Conservation (phyloP, 2,329 filamentous ascomycete genomes). For the Hypocreales sp. region DNA sequence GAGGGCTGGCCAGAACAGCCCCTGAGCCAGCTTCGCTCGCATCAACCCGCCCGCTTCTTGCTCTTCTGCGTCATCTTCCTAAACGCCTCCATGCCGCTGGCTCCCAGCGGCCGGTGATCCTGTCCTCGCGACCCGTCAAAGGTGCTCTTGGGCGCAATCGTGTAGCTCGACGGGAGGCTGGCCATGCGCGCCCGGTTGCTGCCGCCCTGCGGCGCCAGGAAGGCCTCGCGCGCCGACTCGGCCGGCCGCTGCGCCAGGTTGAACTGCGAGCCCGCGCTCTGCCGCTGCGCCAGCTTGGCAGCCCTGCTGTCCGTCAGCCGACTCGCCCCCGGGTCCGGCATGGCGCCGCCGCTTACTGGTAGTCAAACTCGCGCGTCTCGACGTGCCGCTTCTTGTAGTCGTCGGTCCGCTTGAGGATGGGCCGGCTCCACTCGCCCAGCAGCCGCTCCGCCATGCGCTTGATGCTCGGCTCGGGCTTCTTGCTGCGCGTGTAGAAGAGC, state of each 20-base stretch:
- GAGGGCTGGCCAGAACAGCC: no score
- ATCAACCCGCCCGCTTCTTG: constrained; percentile 38
- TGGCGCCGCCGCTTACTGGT: constrained; percentile 32
- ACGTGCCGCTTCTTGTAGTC: constrained; percentile 79
- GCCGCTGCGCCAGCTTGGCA: constrained; percentile 35
- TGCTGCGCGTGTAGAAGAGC: constrained; percentile 92
- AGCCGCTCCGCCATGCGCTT: constrained; percentile 87
- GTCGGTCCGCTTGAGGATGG: constrained; percentile 84
- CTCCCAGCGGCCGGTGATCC: constrained; percentile 44
- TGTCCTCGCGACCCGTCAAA: constrained; percentile 36
- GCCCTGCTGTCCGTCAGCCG: constrained; percentile 22
- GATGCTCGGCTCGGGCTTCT: constrained; percentile 73
- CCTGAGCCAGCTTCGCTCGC: no score
- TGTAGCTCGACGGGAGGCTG: constrained; percentile 40
- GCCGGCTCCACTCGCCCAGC: constrained; percentile 90
- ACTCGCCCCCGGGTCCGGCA: no score
- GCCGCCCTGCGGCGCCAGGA: constrained; percentile 38
- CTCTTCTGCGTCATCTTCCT: constrained; percentile 49
- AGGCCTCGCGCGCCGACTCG: constrained; percentile 25
- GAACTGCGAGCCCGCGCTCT: constrained; percentile 31
- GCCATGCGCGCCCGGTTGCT: constrained; percentile 42
- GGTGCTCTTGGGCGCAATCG: constrained; percentile 44
- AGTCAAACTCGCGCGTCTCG: constrained; percentile 47
- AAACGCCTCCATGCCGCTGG: constrained; percentile 49
- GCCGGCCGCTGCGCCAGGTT: constrained; percentile 33